These are phyloP conservation scores for Brassica carinata DNA, from an alignment of 345 rosid species.

Conservation along the genomic window DNA sequence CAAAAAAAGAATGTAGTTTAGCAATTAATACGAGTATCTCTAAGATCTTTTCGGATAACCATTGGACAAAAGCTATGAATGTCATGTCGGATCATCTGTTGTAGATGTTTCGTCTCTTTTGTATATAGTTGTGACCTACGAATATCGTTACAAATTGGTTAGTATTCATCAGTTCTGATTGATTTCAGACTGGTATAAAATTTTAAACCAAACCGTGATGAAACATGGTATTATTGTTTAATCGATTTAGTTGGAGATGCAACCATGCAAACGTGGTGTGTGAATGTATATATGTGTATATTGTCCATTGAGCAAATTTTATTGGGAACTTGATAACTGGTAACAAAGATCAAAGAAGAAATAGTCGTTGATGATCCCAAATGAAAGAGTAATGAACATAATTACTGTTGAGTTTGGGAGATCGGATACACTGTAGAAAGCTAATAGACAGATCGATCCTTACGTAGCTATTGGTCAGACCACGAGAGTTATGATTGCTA, in stretches of 20 bases:
- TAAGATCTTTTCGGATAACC: background rate
- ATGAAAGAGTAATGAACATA: background rate
- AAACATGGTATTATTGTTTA: background rate
- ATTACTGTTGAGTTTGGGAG: background rate
- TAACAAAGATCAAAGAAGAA: background rate
- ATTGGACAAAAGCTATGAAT: constrained; percentile 33
- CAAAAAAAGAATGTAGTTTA: constrained; percentile 30
- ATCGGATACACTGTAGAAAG: background rate
- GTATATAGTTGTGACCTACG: constrained; percentile 23
- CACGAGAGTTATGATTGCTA: constrained; percentile 1
- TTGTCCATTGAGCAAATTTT: background rate
- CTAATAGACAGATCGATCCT: background rate
- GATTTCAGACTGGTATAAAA: constrained; percentile 1
- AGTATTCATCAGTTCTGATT: constrained; percentile 10
- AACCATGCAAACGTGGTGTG: background rate
- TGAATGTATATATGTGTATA: background rate
- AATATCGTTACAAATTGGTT: constrained; percentile 15
- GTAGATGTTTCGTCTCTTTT: constrained; percentile 33
- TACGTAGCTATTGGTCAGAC: background rate
- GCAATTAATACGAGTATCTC: constrained; percentile 26
- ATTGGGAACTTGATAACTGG: background rate
- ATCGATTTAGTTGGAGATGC: background rate
- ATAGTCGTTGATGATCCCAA: background rate
- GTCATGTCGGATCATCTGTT: constrained; percentile 39
- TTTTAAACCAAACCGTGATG: background rate